These are phyloP conservation scores for Exophiala sideris DNA, from an alignment of 2,329 filamentous ascomycete genomes.

Conservation along the genomic window DNA sequence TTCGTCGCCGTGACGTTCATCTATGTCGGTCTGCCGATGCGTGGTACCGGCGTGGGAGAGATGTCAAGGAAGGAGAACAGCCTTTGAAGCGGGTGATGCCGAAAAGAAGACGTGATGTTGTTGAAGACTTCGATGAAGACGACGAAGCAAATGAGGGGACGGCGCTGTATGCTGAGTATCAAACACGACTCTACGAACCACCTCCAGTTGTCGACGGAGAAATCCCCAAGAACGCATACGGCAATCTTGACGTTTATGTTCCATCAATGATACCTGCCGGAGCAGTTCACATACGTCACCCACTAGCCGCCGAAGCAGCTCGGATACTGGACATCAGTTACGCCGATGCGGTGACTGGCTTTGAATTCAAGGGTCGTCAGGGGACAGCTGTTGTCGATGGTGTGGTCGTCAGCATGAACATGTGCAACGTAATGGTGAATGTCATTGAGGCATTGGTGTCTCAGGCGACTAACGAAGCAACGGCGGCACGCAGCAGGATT, in stretches of 20 bases:
- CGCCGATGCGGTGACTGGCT: conserved; percentile 84
- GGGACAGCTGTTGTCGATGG: conserved; percentile 82
- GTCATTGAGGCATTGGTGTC: conserved; percentile 67
- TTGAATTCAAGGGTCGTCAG: conserved; percentile 78
- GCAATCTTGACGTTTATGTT: conserved; percentile 62
- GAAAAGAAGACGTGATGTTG: conserved; percentile 37
- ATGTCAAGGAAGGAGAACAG: conserved; percentile 73
- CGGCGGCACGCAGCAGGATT: conserved; percentile 50
- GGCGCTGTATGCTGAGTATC: conserved; percentile 55
- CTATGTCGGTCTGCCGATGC: conserved; percentile 74
- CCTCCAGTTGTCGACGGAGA: conserved; percentile 71
- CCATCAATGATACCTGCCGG: conserved; percentile 62
- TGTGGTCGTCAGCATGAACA: conserved; percentile 69
- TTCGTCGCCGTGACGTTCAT: conserved; percentile 76
- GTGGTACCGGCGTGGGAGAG: conserved; percentile 85
- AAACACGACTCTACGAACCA: conserved; percentile 69
- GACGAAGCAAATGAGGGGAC: conserved; percentile 54
- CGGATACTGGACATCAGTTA: conserved; percentile 75
- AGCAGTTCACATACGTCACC: conserved; percentile 55
- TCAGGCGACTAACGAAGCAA: conserved; percentile 60
- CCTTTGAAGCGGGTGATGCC: conserved; percentile 70
- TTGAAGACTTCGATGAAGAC: conserved; percentile 37
- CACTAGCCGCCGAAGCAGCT: conserved; percentile 54
- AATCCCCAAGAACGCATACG: conserved; percentile 62
- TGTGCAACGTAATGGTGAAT: conserved; percentile 66